Evolutionary conservation across 306 rosid species (phyloP).

Genomic region (Hylodesmum podocarpum): DNA sequence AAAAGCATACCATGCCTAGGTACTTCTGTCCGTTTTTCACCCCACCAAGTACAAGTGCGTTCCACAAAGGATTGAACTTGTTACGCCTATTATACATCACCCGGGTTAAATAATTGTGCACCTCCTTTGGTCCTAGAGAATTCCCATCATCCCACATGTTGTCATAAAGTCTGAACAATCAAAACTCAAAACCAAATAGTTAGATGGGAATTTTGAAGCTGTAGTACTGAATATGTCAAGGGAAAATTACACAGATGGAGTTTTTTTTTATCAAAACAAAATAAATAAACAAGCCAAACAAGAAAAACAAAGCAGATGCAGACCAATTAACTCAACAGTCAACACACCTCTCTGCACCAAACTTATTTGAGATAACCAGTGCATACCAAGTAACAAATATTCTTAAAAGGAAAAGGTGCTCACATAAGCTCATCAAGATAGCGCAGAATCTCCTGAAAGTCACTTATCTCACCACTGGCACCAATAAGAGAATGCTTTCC

Average conservation of each 20-base stretch:
- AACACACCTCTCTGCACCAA: not conserved
- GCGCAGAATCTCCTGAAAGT: slow-evolving; percentile 79
- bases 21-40: slow-evolving; percentile 47
- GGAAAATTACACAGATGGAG: not conserved
- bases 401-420: slow-evolving; percentile 22
- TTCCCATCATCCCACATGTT: slow-evolving; percentile 68
- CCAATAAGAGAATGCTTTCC: slow-evolving; percentile 94
- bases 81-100: slow-evolving; percentile 53
- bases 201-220: slow-evolving; percentile 19
- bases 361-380: not conserved
- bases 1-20: slow-evolving; percentile 59
- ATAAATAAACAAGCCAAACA: not conserved
- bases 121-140: slow-evolving; percentile 53
- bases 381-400: slow-evolving; percentile 13
- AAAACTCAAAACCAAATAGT: slow-evolving; percentile 28
- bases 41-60: slow-evolving; percentile 50
- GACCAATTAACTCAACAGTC: not conserved
- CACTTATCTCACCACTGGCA: slow-evolving; percentile 96
- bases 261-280: not conserved
- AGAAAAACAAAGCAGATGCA: not conserved
- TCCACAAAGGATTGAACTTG: slow-evolving; percentile 57
- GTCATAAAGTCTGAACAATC: slow-evolving; percentile 70
- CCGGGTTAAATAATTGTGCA: slow-evolving; percentile 48
- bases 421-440: slow-evolving; percentile 87
- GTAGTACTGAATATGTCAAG: not conserved